A percentile compares a stretch with the other conserved stretches of the same genome.
Conservation (phyloP, 805 yeast genomes). For the Cyberlindnera nakhonratchasimensis region DNA sequence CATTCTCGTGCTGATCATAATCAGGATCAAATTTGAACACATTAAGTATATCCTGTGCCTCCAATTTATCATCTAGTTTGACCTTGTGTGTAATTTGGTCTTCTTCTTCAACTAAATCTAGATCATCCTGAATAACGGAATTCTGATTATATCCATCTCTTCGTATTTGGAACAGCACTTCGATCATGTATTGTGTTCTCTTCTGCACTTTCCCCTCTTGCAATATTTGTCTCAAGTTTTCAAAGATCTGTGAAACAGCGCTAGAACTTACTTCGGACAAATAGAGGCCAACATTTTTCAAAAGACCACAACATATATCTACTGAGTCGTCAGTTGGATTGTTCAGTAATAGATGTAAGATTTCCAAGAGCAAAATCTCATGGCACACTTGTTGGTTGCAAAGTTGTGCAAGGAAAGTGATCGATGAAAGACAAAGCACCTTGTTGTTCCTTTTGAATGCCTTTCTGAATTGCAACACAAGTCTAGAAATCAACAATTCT, state of each 20-base stretch:
- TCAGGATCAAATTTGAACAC: slow-evolving; percentile 49
- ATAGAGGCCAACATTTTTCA: slow-evolving; percentile 50
- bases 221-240: slow-evolving; percentile 55
- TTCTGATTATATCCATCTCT: slow-evolving; percentile 39
- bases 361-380: slow-evolving; percentile 50
- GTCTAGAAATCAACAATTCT: slow-evolving; percentile 46
- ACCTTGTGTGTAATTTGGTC: slow-evolving; percentile 56
- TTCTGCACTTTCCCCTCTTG: slow-evolving; percentile 48
- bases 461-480: slow-evolving; percentile 55
- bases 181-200: slow-evolving; percentile 44
- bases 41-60: slow-evolving; percentile 45
- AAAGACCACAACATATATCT: slow-evolving; percentile 47
- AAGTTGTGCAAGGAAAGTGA: slow-evolving; percentile 56
- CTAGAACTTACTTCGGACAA: slow-evolving; percentile 40
- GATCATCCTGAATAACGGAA: slow-evolving; percentile 40
- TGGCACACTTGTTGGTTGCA: slow-evolving; percentile 60
- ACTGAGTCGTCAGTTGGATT: slow-evolving; percentile 54
- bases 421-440: slow-evolving; percentile 38
- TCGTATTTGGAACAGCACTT: slow-evolving; percentile 48
- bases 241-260: slow-evolving; percentile 51
- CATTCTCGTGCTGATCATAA: slow-evolving; percentile 46
- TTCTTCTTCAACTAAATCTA: slow-evolving; percentile 63
- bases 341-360: slow-evolving; percentile 44
- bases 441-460: slow-evolving; percentile 47
- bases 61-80: slow-evolving; percentile 49